Conservation (phyloP, 805 yeast genomes). For the Zygoascus flipseniorum region DNA sequence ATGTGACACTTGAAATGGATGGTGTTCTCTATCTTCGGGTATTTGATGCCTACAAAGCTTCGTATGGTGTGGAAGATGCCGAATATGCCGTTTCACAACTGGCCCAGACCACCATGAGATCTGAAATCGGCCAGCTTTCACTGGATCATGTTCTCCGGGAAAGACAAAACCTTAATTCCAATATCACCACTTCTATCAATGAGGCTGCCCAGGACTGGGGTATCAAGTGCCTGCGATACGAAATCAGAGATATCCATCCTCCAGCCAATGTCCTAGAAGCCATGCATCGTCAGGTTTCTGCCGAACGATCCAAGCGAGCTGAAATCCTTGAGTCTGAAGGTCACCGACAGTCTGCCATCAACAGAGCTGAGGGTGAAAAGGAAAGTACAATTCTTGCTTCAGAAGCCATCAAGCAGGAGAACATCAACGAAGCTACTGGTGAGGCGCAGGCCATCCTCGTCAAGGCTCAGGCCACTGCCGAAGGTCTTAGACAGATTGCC, state of each 20-base stretch:
- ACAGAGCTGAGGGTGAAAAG: slow-evolving; percentile 77
- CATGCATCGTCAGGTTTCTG: slow-evolving; percentile 85
- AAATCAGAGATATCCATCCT: slow-evolving; percentile 82
- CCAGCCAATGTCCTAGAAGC: slow-evolving; percentile 80
- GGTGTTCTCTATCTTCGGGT: slow-evolving; percentile 76
- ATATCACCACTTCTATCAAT: slow-evolving; percentile 70
- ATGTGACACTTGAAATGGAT: slow-evolving; percentile 76
- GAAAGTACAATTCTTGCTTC: slow-evolving; percentile 64
- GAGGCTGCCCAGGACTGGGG: slow-evolving; percentile 88
- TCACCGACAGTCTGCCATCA: slow-evolving; percentile 66
- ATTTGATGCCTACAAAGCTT: slow-evolving; percentile 74
- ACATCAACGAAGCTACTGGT: slow-evolving; percentile 63
- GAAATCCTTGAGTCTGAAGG: slow-evolving; percentile 85
- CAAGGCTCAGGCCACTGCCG: slow-evolving; percentile 65
- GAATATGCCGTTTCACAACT: slow-evolving; percentile 77
- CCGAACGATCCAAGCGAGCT: slow-evolving; percentile 80
- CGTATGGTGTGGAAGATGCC: slow-evolving; percentile 83
- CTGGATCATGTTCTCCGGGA: slow-evolving; percentile 72
- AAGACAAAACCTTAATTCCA: slow-evolving; percentile 60
- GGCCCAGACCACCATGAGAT: slow-evolving; percentile 87
- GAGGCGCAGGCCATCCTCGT: slow-evolving; percentile 60
- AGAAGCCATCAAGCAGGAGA: slow-evolving; percentile 56
- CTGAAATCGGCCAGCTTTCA: slow-evolving; percentile 77
- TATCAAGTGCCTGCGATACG: slow-evolving; percentile 72
- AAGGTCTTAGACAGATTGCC: slow-evolving; percentile 57